phyloP scores from a whole-genome alignment of 768 basidiomycete species.

The Leccinum variicolor region DNA sequence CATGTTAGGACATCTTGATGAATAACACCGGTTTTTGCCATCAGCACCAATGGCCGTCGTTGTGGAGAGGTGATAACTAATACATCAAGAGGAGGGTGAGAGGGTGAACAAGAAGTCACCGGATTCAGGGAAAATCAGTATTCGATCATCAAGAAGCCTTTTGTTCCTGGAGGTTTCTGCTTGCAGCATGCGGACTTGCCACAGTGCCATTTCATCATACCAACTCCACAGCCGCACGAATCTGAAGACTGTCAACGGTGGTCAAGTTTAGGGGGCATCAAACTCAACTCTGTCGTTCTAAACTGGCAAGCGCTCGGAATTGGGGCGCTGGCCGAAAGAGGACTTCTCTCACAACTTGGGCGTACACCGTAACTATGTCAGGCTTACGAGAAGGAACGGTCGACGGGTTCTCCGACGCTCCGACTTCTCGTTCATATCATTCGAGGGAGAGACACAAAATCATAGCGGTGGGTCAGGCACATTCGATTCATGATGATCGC shows the following conservation, averaged over 20 bases:
- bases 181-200: background rate
- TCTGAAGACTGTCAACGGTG: background rate
- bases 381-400: background rate
- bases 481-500: background rate
- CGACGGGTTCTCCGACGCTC: background rate
- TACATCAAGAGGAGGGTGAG: background rate
- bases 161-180: background rate
- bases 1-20: background rate
- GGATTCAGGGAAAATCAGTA: background rate
- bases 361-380: background rate
- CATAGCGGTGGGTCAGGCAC: background rate
- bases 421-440: background rate
- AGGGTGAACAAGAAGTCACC: background rate
- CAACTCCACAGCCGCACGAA: background rate
- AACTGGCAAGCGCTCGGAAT: background rate
- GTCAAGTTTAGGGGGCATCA: background rate
- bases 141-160: conserved; percentile 13
- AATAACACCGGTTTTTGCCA: background rate
- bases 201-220: background rate
- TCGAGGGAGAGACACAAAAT: background rate
- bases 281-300: conserved; percentile 2
- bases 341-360: background rate
- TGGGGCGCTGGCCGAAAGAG: background rate
- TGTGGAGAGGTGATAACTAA: background rate
- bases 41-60: background rate